Conservation (phyloP, 2,329 filamentous ascomycete genomes). For the Colletotrichum liriopes region DNA sequence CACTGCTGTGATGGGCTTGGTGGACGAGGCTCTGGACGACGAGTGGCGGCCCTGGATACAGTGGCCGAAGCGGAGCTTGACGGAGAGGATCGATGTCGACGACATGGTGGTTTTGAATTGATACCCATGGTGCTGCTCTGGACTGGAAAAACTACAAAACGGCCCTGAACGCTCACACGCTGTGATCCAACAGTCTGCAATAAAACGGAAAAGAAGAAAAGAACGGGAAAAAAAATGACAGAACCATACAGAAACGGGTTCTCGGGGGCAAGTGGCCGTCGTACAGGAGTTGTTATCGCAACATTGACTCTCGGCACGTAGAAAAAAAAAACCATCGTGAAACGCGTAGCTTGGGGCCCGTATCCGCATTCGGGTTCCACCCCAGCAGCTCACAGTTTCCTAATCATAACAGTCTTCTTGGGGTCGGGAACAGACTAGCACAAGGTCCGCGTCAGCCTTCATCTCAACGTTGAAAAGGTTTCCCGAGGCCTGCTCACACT, state of each 20-base stretch:
- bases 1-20: conserved; percentile 37
- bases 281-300: no score
- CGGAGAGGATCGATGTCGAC: conserved; percentile 42
- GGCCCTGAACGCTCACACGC: not conserved
- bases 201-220: no score
- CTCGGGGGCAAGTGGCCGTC: not conserved
- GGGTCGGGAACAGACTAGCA: conserved; percentile 24
- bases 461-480: not conserved
- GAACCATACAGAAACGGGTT: no score
- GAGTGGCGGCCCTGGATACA: conserved; percentile 40
- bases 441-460: conserved; percentile 1
- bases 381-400: conserved; percentile 12
- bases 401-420: conserved; percentile 32
- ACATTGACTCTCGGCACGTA: not conserved
- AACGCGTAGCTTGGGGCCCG: not conserved
- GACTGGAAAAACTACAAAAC: not conserved
- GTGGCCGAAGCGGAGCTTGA: conserved; percentile 43
- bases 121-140: not conserved
- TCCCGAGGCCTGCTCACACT: conserved; percentile 7
- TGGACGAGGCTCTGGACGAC: conserved; percentile 36
- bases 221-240: no score
- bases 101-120: conserved; percentile 37
- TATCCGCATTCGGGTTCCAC: conserved; percentile 7
- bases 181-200: no score
- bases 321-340: not conserved